Evolutionary conservation across 768 basidiomycete genomes (phyloP).

Genomic region (Podaxis rugospora): DNA sequence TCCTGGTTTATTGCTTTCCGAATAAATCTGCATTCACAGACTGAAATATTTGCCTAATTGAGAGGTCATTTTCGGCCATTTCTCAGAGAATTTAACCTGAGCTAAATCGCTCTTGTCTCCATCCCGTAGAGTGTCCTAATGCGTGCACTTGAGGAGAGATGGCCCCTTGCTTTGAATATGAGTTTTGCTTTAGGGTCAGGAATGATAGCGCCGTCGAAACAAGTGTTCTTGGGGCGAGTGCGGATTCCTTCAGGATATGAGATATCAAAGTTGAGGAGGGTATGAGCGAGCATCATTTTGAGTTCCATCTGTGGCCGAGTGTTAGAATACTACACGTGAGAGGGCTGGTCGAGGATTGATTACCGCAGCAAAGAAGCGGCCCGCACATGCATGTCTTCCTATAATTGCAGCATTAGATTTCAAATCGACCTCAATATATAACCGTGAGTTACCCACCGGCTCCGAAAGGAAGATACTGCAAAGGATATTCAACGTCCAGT

Average conservation of each 20-base stretch:
- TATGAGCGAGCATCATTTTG: conserved; percentile 32
- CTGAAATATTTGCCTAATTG: background rate
- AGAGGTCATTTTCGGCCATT: too few relatives aligned
- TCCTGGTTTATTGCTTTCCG: background rate
- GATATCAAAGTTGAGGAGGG: conserved; percentile 31
- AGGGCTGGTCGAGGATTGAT: conserved; percentile 16
- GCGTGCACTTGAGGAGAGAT: background rate
- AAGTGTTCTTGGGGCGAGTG: conserved; percentile 24
- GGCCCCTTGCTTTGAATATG: conserved; percentile 22
- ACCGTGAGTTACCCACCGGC: conserved; percentile 21
- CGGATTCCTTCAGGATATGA: conserved; percentile 20
- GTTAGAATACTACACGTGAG: background rate
- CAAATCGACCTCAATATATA: background rate
- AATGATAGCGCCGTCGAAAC: conserved; percentile 30
- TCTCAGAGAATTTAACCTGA: background rate
- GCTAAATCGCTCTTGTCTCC: background rate
- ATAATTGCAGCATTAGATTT: conserved; percentile 3
- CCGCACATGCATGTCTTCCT: conserved; percentile 34
- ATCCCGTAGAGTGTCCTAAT: background rate
- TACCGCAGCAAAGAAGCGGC: conserved; percentile 32
- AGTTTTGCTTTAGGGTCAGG: conserved; percentile 28
- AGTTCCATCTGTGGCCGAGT: conserved; percentile 26
- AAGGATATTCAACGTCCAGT: background rate
- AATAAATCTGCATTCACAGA: background rate
- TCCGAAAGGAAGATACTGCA: conserved; percentile 35